phyloP scores from a whole-genome alignment of 164 flowering plant species.

The Annona squamosa region DNA sequence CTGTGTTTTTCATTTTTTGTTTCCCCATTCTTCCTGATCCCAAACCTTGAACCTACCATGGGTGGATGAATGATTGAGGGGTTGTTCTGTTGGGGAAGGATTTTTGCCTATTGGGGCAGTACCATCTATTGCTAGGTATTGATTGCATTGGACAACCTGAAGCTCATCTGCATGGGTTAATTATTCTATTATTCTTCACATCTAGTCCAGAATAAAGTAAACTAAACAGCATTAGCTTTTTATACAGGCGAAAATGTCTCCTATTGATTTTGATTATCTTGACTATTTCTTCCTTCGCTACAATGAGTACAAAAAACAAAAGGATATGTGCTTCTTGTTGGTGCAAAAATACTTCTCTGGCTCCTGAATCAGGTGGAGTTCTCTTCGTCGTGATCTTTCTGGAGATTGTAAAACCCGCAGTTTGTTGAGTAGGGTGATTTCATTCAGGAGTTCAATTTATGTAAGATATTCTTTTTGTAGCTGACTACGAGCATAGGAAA shows the following conservation, averaged over 20 bases:
- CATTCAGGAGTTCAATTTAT: background rate
- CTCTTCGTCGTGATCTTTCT: background rate
- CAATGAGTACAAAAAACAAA: constrained; percentile 66
- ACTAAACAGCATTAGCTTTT: background rate
- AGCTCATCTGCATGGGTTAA: background rate
- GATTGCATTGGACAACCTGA: background rate
- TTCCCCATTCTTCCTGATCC: no score
- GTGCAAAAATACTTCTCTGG: constrained; percentile 42
- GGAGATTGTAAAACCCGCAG: background rate
- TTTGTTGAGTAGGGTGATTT: background rate
- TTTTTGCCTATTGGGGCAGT: background rate
- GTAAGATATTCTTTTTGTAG: constrained; percentile 8
- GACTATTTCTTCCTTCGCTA: constrained; percentile 88
- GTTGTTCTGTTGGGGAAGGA: background rate
- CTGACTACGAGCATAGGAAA: background rate
- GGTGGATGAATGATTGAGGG: background rate
- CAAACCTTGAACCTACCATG: background rate
- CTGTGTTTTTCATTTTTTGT: background rate
- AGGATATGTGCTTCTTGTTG: constrained; percentile 36
- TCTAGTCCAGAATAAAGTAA: background rate
- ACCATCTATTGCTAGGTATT: background rate
- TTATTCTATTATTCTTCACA: background rate
- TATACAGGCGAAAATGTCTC: constrained; percentile 78
- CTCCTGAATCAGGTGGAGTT: constrained; percentile 1
- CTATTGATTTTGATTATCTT: constrained; percentile 84